Percentiles rank a stretch among this genome's conserved stretches.
Evolutionary conservation across 192 early-diverging fungal genomes (phyloP).

Genomic region (Backusella liffmaniae): DNA sequence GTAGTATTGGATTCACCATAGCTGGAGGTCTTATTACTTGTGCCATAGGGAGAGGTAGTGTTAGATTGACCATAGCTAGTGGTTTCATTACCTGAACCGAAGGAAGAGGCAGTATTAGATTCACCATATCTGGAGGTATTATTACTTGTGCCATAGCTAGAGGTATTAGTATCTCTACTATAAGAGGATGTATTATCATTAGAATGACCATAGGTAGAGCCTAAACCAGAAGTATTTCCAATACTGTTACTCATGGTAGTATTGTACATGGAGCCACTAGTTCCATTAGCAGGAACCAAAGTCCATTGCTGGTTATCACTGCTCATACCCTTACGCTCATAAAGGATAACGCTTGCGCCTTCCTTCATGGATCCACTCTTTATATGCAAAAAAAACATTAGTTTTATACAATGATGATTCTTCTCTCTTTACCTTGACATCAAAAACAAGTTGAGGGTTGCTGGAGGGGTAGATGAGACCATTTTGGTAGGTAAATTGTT

Average conservation of each 20-base stretch:
- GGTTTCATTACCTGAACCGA: background rate
- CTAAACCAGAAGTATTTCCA: background rate
- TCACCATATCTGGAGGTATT: background rate
- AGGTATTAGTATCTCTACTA: background rate
- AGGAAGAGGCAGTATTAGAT: background rate
- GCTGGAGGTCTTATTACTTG: background rate
- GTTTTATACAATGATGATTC: background rate
- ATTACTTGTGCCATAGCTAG: background rate
- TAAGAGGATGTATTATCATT: background rate
- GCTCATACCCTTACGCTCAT: conserved; percentile 7
- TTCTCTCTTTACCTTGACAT: conserved; percentile 5
- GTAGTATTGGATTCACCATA: background rate
- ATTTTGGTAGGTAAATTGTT: conserved; percentile 18
- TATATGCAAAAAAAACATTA: background rate
- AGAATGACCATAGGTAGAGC: background rate
- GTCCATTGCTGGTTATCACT: conserved; percentile 27
- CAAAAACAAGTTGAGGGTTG: conserved; percentile 16
- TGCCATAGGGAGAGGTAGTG: background rate
- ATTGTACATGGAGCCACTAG: background rate
- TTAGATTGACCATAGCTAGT: background rate
- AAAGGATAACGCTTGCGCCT: conserved; percentile 8
- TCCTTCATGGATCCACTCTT: conserved; percentile 3
- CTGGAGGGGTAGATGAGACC: conserved; percentile 13
- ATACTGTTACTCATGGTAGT: background rate
- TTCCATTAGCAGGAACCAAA: background rate